Evolutionary conservation across 495 filamentous ascomycete genomes (phyloP), one percentile per base, ranked within the genome.

Genomic region (Astrothelium macrocarpum): DNA sequence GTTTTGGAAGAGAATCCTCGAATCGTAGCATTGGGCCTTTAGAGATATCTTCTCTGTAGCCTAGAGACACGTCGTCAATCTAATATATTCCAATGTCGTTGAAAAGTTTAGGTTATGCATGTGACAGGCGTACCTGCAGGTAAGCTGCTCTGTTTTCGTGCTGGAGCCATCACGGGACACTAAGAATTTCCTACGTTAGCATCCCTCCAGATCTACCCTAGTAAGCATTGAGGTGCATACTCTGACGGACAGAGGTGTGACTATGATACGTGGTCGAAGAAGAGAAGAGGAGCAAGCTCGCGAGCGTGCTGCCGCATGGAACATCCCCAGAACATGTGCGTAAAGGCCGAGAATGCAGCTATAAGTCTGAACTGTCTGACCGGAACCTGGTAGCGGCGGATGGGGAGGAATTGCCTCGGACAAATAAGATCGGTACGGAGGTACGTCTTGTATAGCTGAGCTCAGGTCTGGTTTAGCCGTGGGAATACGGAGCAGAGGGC

Each of bases 1-100:
- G 82, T 53, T 81, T 84, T 34, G 95, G 95, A 26, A 99, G 85
- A 28, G 92, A 97, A 42, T 97, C 90, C 77, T 99, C 91, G 77
- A 94, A 99, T 53, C 95, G 87, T 66, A 97, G 86, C 90, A 95
- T 96, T 23, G 86, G 82, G 66, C 92, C 91, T 76, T 95, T 96
- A 67, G 87, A 87, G 71, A 82, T 81, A 76, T 99, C 91, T 78
- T 97, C 95, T 70, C 81, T 87, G 80, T 97, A 97, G 62, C 90
- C 94, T 94, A 67, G 31, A 26, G 14, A 1, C 1, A 32, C 10
- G 12, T 26, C 20, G 32, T 62, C 53, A 62, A 39, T 53, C 23
- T 10, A 9, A 0, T 29, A 9, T 10, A 25, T 28, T 29, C 49
- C 5, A 29, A 11, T 29, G 25, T 29, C 9, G 20, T 16, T 56